Conservation (phyloP, 2,329 filamentous ascomycete species). For the Allantophomopsis lycopodina region DNA sequence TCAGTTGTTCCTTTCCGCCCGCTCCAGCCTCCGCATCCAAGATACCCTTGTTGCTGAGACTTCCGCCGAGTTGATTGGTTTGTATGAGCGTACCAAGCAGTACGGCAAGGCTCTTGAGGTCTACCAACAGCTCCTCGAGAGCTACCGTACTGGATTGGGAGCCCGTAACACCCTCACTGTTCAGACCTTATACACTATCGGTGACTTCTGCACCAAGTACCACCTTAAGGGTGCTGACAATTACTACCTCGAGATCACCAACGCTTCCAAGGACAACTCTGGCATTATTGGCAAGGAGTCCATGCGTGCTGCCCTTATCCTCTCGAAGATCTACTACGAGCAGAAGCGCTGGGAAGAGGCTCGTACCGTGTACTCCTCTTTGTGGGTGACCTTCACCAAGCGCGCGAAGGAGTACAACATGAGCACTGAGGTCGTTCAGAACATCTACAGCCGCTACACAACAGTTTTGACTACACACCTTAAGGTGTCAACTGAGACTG, state of each 20-base stretch:
- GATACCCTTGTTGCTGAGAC: conserved; percentile 7
- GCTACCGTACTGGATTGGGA: conserved; percentile 4
- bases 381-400: conserved; percentile 28
- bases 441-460: conserved; percentile 29
- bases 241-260: conserved; percentile 13
- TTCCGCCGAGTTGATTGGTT: conserved; percentile 5
- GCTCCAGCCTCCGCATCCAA: conserved; percentile 3
- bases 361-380: conserved; percentile 23
- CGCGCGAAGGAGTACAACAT: conserved; percentile 28
- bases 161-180: conserved; percentile 26
- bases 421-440: conserved; percentile 24
- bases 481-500: conserved; percentile 18
- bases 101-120: conserved; percentile 11
- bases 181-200: conserved; percentile 30
- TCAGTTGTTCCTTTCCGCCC: conserved; percentile 6
- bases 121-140: conserved; percentile 24
- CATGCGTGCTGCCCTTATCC: conserved; percentile 24
- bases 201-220: conserved; percentile 18
- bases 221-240: conserved; percentile 10
- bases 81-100: conserved; percentile 7
- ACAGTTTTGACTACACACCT: conserved; percentile 26
- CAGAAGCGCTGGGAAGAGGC: conserved; percentile 27
- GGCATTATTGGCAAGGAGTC: conserved; percentile 23
- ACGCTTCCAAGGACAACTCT: conserved; percentile 16
- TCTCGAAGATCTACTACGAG: conserved; percentile 29